These are phyloP conservation scores for Penicillium argentinense DNA, from an alignment of 495 filamentous ascomycete species.

Conservation along the genomic window DNA sequence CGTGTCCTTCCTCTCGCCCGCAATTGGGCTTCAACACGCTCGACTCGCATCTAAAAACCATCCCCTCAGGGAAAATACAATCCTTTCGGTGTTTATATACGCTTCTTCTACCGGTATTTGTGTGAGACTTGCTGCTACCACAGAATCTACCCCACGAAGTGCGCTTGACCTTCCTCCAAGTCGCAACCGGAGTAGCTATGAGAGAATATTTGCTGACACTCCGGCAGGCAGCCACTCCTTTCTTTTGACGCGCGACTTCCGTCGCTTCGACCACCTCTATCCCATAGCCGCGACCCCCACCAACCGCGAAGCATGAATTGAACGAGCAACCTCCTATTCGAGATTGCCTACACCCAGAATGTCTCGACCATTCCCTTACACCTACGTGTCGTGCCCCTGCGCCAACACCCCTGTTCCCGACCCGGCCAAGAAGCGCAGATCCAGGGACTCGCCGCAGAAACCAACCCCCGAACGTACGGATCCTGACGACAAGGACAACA, in stretches of 20 bases:
- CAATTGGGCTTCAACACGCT: constrained; percentile 4
- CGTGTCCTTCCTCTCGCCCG: constrained; percentile 12
- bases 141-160: no score
- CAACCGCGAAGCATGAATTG: constrained; percentile 23
- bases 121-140: no score
- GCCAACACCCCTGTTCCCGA: constrained; percentile 56
- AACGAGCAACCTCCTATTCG: constrained; percentile 2
- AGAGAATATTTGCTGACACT: not conserved
- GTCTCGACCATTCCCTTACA: constrained; percentile 81
- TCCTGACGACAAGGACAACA: constrained; percentile 25
- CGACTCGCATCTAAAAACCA: not conserved
- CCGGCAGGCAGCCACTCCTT: no score
- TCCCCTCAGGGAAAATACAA: no score
- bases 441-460: constrained; percentile 41
- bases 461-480: constrained; percentile 33
- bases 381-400: constrained; percentile 91
- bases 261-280: not conserved
- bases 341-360: constrained; percentile 38
- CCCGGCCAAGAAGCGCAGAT: constrained; percentile 38
- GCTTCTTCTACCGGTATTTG: no score
- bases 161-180: no score
- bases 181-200: no score
- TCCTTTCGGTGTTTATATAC: no score
- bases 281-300: not conserved
- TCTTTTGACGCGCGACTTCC: no score